phyloP scores from a whole-genome alignment of 1,284 basidiomycete species.

The Volvariella surrecta region DNA sequence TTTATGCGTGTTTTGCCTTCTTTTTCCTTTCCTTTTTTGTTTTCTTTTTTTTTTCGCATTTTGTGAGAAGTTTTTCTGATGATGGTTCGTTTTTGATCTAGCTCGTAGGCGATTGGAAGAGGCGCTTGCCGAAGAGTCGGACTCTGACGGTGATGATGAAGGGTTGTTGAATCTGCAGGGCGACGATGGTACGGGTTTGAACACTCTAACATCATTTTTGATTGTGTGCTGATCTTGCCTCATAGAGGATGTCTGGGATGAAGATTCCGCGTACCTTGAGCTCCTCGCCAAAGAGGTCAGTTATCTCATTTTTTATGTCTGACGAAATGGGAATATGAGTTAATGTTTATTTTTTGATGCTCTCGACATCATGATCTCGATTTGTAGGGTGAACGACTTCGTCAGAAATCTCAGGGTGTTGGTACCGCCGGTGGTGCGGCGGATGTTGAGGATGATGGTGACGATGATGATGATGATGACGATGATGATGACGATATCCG shows the following conservation, averaged over 20 bases:
- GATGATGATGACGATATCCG: constrained; percentile 53
- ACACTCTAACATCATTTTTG: constrained; percentile 9
- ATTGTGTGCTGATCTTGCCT: constrained; percentile 1
- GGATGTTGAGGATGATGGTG: constrained; percentile 26
- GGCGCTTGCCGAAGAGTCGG: constrained; percentile 42
- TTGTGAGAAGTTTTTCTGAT: constrained; percentile 5
- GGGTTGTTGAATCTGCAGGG: constrained; percentile 59
- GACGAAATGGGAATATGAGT: too few relatives aligned
- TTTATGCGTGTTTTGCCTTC: neutral
- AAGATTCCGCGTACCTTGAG: constrained; percentile 76
- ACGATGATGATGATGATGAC: constrained; percentile 40
- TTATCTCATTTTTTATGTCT: constrained; percentile 4
- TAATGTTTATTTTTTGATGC: constrained; percentile 2
- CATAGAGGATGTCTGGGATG: constrained; percentile 60
- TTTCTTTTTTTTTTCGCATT: constrained; percentile 3
- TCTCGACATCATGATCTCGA: constrained; percentile 6
- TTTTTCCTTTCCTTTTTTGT: too few relatives aligned
- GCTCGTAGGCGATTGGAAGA: constrained; percentile 63
- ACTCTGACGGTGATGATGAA: constrained; percentile 52
- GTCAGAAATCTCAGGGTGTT: constrained; percentile 1
- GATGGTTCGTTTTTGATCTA: constrained; percentile 18
- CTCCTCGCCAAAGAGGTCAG: constrained; percentile 71
- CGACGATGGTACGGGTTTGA: constrained; percentile 55
- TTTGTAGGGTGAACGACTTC: constrained; percentile 36
- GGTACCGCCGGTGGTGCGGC: constrained; percentile 11